Evolutionary conservation across 805 yeast species (phyloP).

Genomic region (Candida sonorensis): DNA sequence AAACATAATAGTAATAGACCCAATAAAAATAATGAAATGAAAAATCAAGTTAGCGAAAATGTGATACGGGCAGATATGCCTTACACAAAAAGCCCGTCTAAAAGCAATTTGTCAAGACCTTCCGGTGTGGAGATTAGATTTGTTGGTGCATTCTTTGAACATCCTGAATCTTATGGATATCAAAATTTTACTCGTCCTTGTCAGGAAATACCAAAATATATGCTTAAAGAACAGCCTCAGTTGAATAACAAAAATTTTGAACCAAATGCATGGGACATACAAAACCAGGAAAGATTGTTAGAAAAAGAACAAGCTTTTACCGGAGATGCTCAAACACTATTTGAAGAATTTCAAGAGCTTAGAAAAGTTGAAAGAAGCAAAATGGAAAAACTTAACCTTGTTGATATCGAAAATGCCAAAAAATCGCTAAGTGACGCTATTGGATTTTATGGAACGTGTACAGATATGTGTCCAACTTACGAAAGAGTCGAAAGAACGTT

Average conservation of each 20-base stretch:
- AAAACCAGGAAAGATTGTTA: conserved; percentile 61
- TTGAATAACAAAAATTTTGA: conserved; percentile 29
- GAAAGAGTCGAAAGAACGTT: conserved; percentile 83
- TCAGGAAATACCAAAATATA: conserved; percentile 23
- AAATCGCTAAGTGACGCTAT: conserved; percentile 88
- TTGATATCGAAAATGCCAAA: conserved; percentile 78
- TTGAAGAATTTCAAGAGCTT: conserved; percentile 67
- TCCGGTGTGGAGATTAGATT: conserved; percentile 19
- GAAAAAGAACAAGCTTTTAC: conserved; percentile 37
- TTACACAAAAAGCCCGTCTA: not conserved
- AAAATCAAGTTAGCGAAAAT: too few species aligned
- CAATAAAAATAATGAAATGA: too few species aligned
- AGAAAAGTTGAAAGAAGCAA: conserved; percentile 66
- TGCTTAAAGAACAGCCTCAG: conserved; percentile 25
- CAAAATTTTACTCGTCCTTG: conserved; percentile 12
- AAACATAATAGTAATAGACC: not conserved
- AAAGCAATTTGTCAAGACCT: not conserved
- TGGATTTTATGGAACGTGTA: conserved; percentile 78
- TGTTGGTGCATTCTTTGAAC: conserved; percentile 23
- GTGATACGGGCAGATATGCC: too few species aligned
- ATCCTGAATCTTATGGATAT: conserved; percentile 26
- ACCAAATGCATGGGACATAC: conserved; percentile 59
- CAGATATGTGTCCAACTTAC: conserved; percentile 91
- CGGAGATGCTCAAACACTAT: conserved; percentile 61
- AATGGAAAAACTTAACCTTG: conserved; percentile 78